Evolutionary conservation across 257 asterid genomes (phyloP), one percentile per base, ranked within the genome.

Genomic region (Scutellaria barbata): DNA sequence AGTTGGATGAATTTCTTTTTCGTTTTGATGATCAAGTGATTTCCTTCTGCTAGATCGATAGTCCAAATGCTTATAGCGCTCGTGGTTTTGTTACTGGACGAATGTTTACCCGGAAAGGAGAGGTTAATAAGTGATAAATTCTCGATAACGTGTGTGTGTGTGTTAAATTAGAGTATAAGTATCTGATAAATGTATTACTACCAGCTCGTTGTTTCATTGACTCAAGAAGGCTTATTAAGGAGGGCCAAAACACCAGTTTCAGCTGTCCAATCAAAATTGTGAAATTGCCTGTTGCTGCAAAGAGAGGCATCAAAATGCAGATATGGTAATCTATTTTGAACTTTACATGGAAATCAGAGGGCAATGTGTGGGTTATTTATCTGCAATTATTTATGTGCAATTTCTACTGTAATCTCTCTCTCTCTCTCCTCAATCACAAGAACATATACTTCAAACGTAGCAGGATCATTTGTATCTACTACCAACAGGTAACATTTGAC

Each of bases 161-260:
- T 16, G 10, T 40, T 14, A 13, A 4, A 9, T 66, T 66, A 8
- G 1, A 22, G 48, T 68, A 13, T 51, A 51, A 6, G 41, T 59
- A 10, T 58, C 68, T 77, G 22, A 48, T 22, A 10, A 47, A 9
- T 65, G 70, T 68, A 43, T 72, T 57, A n/a, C 47, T 51, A 53
- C 33, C 90, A 92, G 96, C 90, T 92, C 76, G 89, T 81, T 64
- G 92, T 73, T 73, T 76, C 99, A 40, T 69, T 85, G 83, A 85
- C 92, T 33, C 97, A 94, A 91, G 99, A 94, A 80, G 97, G 93
- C 47, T 69, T 94, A 65, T n/a, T 91, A 77, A 82, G 99, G 86
- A 85, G 58, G 73, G 82, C 70, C 60, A 77, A 65, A 63, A 39
- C 63, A 51, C 67, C 85, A 74, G 80, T 67, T 61, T 63, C 84